These are phyloP conservation scores for Psilocybe cyanescens DNA, from an alignment of 768 basidiomycete species.

Conservation along the genomic window DNA sequence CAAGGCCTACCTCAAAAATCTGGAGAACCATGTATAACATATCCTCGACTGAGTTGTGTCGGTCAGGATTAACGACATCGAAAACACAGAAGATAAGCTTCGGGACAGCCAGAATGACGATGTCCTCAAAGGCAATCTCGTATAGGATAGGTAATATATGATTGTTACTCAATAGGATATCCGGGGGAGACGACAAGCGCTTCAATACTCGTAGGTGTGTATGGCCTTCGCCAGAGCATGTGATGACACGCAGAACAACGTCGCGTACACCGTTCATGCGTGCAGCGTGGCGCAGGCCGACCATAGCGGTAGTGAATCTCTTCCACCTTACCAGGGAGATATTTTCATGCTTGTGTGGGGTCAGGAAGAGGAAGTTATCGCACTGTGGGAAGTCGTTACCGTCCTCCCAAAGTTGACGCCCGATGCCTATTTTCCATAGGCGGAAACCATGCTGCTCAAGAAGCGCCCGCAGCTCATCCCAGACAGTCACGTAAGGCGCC, in stretches of 20 bases:
- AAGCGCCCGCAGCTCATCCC: neutral
- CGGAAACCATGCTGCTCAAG: neutral
- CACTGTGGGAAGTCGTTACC: too few relatives aligned
- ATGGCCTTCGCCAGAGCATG: neutral
- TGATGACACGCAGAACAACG: conserved; percentile 1
- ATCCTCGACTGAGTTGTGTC: conserved; percentile 9
- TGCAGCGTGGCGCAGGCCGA: neutral
- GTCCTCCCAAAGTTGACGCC: neutral
- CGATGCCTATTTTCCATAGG: neutral
- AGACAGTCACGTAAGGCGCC: neutral
- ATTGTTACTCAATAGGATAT: conserved; percentile 3
- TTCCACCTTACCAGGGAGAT: too few relatives aligned
- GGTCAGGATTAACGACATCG: neutral
- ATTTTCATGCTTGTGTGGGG: too few relatives aligned
- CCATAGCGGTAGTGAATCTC: too few relatives aligned
- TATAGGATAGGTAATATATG: conserved; percentile 5
- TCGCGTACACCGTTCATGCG: conserved; percentile 1
- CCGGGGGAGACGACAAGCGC: neutral
- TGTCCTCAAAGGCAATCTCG: conserved; percentile 4
- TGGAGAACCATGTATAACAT: conserved; percentile 11
- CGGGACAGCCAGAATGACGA: neutral
- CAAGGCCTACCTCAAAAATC: conserved; percentile 10
- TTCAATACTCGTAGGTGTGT: neutral
- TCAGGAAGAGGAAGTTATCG: too few relatives aligned
- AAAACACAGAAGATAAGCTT: neutral